Conservation (phyloP, 202 grass and related monocot species). For the Bolboschoenoplectus hybrid region DNA sequence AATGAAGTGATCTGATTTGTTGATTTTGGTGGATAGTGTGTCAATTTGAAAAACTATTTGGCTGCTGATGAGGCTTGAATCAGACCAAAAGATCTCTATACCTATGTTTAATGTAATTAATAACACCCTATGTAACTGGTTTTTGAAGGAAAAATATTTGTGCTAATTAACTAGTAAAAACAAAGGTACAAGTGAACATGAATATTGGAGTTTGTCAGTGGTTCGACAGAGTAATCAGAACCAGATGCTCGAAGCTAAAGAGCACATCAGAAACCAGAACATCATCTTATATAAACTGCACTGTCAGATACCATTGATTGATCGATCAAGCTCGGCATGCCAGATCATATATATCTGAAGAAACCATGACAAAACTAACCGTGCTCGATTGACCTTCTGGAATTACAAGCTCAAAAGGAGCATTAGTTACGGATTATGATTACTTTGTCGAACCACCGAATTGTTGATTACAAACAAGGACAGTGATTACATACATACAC, state of each 20-base stretch:
- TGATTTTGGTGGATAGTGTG: conserved; percentile 23
- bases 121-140: background rate
- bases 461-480: background rate
- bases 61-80: background rate
- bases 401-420: too few relatives aligned
- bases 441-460: background rate
- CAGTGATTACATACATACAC: background rate
- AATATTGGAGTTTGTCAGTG: background rate
- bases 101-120: background rate
- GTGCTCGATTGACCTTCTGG: background rate
- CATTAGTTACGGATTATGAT: background rate
- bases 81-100: background rate
- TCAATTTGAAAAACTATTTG: conserved; percentile 9
- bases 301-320: background rate
- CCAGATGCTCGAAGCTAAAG: background rate
- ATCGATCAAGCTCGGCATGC: background rate
- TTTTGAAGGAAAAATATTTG: conserved; percentile 12
- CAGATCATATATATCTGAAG: background rate
- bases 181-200: background rate
- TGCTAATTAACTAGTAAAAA: background rate
- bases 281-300: background rate
- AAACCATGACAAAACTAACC: background rate
- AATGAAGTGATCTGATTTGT: conserved; percentile 13
- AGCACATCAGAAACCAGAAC: background rate
- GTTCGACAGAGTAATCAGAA: background rate